Evolutionary conservation across 2,329 filamentous ascomycete species (phyloP), one percentile per base, ranked within the genome.

Genomic region (Colletotrichum godetiae): DNA sequence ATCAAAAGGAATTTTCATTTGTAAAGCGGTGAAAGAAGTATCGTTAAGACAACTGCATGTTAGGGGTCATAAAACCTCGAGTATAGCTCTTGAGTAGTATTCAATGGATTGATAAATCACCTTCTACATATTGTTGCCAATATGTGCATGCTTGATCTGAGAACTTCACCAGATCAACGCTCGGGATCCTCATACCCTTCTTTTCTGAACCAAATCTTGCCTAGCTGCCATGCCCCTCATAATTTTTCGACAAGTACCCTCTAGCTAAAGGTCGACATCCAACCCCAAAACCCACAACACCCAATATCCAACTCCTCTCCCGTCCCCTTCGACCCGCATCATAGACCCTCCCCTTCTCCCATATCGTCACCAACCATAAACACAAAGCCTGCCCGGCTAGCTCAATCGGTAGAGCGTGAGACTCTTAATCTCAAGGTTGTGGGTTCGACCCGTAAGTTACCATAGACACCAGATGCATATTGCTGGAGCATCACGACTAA

Each of bases 331-430:
- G 63, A 66, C 63, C 53, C 35, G 22, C 46, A 53, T 35, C 27
- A 46, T 53, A 63, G 52, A 37, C 27, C 31, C 24, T 22, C 22
- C n/a, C 11, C 29, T 19, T 8, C 52, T 22, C 35, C 5, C 5
- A 8, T 13, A 3, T 29, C 52, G 33, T 46, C 52, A 59, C 55
- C 63, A 66, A 66, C 52, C 63, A 58, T 4, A 33, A 11, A 12
- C 2, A 62, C 5, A 49, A 49, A 68, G 29, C 65, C 69, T 69
- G 69, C 86, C 87, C 84, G 86, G 87, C 86, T 91, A 91, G 88
- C 89, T 91, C 89, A 91, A 90, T 91, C 88, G 88, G 89, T 92
- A 92, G 90, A 92, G 90, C 90, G 90, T 92, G 87, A 91, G 90
- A 92, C 90, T 92, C 90, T 89, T 89, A 89, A 88, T 87, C 86